phyloP scores from a whole-genome alignment of 2,329 filamentous ascomycete genomes.

The Phaeosphaeriaceae sp. region DNA sequence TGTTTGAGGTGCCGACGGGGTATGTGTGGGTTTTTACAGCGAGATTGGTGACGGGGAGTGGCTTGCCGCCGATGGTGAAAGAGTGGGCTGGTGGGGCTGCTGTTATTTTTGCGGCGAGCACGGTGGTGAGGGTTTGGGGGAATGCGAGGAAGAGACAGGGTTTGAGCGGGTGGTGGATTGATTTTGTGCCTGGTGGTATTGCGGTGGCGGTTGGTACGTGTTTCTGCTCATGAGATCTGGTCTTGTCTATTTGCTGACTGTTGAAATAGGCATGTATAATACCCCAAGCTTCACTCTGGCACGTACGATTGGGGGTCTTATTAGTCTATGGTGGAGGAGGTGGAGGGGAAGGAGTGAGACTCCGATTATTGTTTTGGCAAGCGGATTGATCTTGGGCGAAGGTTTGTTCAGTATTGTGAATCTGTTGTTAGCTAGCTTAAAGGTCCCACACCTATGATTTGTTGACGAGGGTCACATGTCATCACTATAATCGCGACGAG shows the following conservation, averaged over 20 bases:
- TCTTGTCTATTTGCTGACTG: constrained; percentile 3
- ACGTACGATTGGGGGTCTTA: constrained; percentile 75
- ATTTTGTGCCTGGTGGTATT: constrained; percentile 87
- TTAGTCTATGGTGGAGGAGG: constrained; percentile 9
- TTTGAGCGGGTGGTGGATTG: constrained; percentile 65
- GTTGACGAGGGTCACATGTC: background rate
- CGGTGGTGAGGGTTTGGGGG: constrained; percentile 65
- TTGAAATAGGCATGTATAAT: constrained; percentile 83
- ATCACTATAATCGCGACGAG: too few species aligned
- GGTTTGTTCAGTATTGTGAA: constrained; percentile 89
- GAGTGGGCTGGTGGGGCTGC: constrained; percentile 81
- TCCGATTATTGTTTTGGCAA: constrained; percentile 85
- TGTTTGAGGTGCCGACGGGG: constrained; percentile 92
- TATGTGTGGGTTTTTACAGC: constrained; percentile 99
- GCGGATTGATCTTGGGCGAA: constrained; percentile 75
- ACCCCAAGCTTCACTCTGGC: constrained; percentile 94
- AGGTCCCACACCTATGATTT: constrained; percentile 71
- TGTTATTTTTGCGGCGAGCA: constrained; percentile 73
- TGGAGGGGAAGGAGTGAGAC: constrained; percentile 63
- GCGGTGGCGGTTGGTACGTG: constrained; percentile 85
- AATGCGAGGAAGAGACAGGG: constrained; percentile 40
- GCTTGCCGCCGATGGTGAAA: constrained; percentile 81
- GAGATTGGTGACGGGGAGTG: constrained; percentile 87
- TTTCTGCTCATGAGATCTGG: background rate
- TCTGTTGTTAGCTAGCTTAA: constrained; percentile 76